Percentiles rank a stretch among this genome's conserved stretches.
Evolutionary conservation across 1,139 yeast genomes (phyloP).

Genomic region (Hyphopichia wangnamkhiaoensis): DNA sequence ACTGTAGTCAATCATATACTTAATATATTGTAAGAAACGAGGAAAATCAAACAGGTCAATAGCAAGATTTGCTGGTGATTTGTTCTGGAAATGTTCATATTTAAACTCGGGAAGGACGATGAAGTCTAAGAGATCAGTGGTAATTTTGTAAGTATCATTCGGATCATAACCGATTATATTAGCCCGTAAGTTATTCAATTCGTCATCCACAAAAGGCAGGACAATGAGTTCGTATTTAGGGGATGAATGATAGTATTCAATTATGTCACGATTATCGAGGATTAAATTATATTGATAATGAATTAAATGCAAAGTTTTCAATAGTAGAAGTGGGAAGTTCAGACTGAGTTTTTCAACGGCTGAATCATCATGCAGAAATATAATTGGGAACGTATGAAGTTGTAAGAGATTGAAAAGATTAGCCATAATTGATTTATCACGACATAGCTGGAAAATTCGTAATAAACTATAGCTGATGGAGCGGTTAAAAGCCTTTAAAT

Average conservation of each 20-base stretch:
- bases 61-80: neutral
- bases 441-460: constrained; percentile 22
- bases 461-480: constrained; percentile 26
- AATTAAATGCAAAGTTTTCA: constrained; percentile 21
- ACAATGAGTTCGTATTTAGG: constrained; percentile 14
- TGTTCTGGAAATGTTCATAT: constrained; percentile 2
- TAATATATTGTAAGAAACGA: constrained; percentile 27
- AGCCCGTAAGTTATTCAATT: constrained; percentile 15
- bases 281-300: constrained; percentile 16
- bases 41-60: constrained; percentile 10
- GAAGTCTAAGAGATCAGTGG: constrained; percentile 5
- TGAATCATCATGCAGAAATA: neutral
- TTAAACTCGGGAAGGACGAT: constrained; percentile 5
- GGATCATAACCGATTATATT: constrained; percentile 10
- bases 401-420: constrained; percentile 19
- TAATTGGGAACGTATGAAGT: constrained; percentile 5
- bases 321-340: constrained; percentile 11
- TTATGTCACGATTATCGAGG: constrained; percentile 8
- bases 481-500: constrained; percentile 14
- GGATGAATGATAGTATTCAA: constrained; percentile 17
- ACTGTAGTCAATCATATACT: constrained; percentile 1
- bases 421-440: constrained; percentile 17
- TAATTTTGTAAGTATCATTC: constrained; percentile 1
- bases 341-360: neutral
- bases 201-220: constrained; percentile 20